Base-by-base conservation (phyloP, 1,284 basidiomycete species). In the Pterulicium gracile region DNA sequence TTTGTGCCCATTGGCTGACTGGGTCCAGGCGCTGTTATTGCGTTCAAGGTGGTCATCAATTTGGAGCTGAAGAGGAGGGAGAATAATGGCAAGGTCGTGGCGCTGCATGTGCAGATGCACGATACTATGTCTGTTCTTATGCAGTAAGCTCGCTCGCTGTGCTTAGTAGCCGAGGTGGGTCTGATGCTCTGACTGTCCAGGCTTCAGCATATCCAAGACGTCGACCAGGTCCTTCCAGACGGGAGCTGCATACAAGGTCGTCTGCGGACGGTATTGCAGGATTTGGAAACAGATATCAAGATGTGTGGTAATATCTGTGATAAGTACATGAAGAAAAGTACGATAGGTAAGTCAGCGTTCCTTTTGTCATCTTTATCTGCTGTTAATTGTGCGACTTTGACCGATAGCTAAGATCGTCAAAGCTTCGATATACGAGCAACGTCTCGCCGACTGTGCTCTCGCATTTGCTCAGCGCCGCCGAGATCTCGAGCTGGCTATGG, bases 11-110 rank as follows among this genome's bases (percentile, higher is more conserved):
- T 45, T 56, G 56, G 36, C 54, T 63, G 4, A 51, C 54, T 18
- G 53, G 56, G 44, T 43, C 60, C 3, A 56, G 59, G 58, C 39
- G 58, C 55, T 24, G 57, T 61, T 3, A 47, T 60, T 32, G 60
- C 59, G 2, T 61, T 61, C 56, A 59, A 61, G 49, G 59, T 59
- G 13, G 57, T 60, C 13, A 54, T 60, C 32, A 55, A 50, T 15
- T 51, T 61, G 4, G 59, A 61, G 40, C 53, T 58, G 23, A 59
- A 57, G 43, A 53, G 59, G n/a, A 50, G 56, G 15, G 55, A 58
- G 10, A 61, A 61, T 32, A 58, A 61, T 44, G 53, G 55, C 35
- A 55, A 54, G 45, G 56, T 61, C n/a, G 49, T 58, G 3, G 52
- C 54, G 3, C 48, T 61, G 27, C 49, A 57, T 24, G 47, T 55